These are phyloP conservation scores for Poa pratensis DNA, from an alignment of 176 grass and related monocot genomes.

Conservation along the genomic window DNA sequence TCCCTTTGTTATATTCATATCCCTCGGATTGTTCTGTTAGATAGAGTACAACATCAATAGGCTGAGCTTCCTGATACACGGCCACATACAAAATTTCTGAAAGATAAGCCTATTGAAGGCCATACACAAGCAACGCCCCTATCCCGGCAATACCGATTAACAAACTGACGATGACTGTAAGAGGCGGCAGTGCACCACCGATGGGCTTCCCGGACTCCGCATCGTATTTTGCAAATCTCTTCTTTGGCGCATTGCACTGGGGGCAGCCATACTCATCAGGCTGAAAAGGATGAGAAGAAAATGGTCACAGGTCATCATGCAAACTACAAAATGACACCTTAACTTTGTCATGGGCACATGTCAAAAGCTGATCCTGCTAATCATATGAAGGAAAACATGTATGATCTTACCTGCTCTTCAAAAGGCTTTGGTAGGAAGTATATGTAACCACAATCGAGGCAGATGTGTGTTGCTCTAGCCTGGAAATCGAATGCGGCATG, in stretches of 20 bases:
- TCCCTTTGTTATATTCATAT: constrained; percentile 15
- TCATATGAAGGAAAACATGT: constrained; percentile 20
- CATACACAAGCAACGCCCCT: constrained; percentile 88
- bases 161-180: constrained; percentile 74
- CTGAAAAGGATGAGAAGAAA: constrained; percentile 54
- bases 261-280: constrained; percentile 82
- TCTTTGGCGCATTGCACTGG: constrained; percentile 97
- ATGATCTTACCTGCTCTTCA: constrained; percentile 74
- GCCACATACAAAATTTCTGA: constrained; percentile 26
- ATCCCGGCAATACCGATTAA: constrained; percentile 74
- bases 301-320: constrained; percentile 30
- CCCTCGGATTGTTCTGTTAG: constrained; percentile 30
- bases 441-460: constrained; percentile 93
- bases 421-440: constrained; percentile 94
- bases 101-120: constrained; percentile 69
- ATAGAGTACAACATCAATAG: constrained; percentile 28
- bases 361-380: constrained; percentile 20
- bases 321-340: constrained; percentile 21
- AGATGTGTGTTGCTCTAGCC: constrained; percentile 95
- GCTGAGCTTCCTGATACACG: constrained; percentile 39
- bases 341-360: background rate
- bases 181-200: constrained; percentile 64
- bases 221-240: constrained; percentile 77
- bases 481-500: constrained; percentile 36
- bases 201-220: constrained; percentile 68